Conservation (phyloP, 2,329 filamentous ascomycete species). For the Madurella mycetomatis region DNA sequence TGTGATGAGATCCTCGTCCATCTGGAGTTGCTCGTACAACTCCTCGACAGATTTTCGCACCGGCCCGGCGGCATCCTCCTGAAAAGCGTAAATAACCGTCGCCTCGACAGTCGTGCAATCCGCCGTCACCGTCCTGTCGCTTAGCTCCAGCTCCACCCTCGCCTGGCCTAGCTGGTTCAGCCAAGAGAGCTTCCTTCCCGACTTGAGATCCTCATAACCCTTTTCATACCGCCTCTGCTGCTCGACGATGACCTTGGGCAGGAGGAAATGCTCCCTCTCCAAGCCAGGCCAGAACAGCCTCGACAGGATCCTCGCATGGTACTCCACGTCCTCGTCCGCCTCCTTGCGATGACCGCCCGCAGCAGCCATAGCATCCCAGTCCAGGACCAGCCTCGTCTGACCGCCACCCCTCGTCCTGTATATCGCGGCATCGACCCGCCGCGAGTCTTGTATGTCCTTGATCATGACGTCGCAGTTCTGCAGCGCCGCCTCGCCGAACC, state of each 20-base stretch:
- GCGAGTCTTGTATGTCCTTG: constrained; percentile 82
- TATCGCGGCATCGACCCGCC: constrained; percentile 65
- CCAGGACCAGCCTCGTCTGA: neutral
- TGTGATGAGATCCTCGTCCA: constrained; percentile 68
- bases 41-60: constrained; percentile 47
- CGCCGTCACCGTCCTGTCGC: constrained; percentile 69
- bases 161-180: constrained; percentile 76
- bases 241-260: constrained; percentile 55
- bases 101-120: constrained; percentile 82
- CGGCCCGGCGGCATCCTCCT: constrained; percentile 40
- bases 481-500: constrained; percentile 78
- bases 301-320: constrained; percentile 82
- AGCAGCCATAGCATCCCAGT: neutral
- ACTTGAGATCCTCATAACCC: constrained; percentile 75
- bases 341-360: neutral
- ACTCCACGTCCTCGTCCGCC: constrained; percentile 30
- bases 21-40: constrained; percentile 54
- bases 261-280: constrained; percentile 61
- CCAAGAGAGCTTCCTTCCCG: constrained; percentile 84
- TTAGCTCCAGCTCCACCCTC: constrained; percentile 73
- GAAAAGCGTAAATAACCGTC: constrained; percentile 80
- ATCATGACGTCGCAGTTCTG: constrained; percentile 98
- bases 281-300: constrained; percentile 90
- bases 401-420: constrained; percentile 38
- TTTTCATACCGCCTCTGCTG: constrained; percentile 67